These are phyloP conservation scores for Hysterium pulicare DNA, from an alignment of 2,329 filamentous ascomycete species.

Conservation along the genomic window DNA sequence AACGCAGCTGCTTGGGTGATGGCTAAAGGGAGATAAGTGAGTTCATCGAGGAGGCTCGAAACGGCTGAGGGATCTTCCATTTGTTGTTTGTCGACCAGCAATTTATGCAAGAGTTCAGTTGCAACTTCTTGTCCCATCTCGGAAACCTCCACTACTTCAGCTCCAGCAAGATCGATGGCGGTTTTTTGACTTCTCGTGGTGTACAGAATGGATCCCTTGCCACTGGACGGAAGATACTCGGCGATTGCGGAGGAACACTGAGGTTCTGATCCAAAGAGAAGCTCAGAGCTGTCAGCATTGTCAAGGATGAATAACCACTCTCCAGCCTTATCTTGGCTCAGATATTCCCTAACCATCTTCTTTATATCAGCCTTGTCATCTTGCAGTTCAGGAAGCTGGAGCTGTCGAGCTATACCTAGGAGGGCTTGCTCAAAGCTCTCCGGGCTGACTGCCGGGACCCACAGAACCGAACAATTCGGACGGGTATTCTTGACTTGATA, in stretches of 20 bases:
- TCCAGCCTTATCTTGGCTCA: constrained; percentile 11
- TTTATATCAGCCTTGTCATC: constrained; percentile 15
- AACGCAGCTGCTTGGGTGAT: constrained; percentile 41
- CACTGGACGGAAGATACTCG: constrained; percentile 32
- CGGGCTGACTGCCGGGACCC: constrained; percentile 18
- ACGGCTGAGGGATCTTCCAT: not conserved
- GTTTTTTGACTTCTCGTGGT: constrained; percentile 36
- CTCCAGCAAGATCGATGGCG: constrained; percentile 20
- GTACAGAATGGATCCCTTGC: constrained; percentile 31
- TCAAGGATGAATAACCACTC: constrained; percentile 39
- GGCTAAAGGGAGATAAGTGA: constrained; percentile 39
- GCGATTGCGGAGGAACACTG: not conserved
- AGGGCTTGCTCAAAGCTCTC: constrained; percentile 18
- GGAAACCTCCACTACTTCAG: constrained; percentile 25
- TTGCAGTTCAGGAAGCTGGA: constrained; percentile 2
- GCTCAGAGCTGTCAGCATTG: constrained; percentile 19
- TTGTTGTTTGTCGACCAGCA: not conserved
- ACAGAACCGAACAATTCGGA: constrained; percentile 20
- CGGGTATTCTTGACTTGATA: constrained; percentile 12
- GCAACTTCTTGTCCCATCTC: constrained; percentile 30
- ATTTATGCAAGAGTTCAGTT: constrained; percentile 1
- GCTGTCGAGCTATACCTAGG: constrained; percentile 6
- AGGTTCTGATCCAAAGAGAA: constrained; percentile 21
- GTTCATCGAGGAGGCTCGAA: constrained; percentile 9
- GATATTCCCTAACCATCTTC: constrained; percentile 11